Base-by-base conservation (phyloP, 306 rosid species). In the Gastrolobium bilobum region DNA sequence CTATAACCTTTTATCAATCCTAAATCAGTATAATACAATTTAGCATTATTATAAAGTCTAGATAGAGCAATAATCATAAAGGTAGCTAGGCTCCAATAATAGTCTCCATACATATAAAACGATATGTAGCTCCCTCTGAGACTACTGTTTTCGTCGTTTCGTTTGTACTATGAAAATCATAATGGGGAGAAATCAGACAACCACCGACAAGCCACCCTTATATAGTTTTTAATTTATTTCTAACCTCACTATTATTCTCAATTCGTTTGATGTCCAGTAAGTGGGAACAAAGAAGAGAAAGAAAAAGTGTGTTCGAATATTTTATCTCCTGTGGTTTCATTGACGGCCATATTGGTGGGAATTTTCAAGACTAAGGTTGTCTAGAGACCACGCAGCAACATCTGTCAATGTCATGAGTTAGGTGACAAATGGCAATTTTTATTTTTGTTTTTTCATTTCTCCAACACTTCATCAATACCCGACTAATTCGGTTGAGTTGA, bases 131-230 rank as follows among this genome's bases (percentile, higher is more conserved):
- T 54, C 13, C 67, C 14, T 57, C 26, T 47, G 73, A 62, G 31
- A 66, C 46, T 30, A 80, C 11, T 3, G 57, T 31, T 52, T 11
- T 42, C 8, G 35, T 44, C 70, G 42, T 44, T 73, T 81, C 31
- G 62, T 33, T 75, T 68, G 84, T 83, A 78, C 88, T 52, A 85
- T 78, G 89, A 83, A 83, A 85, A 85, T 83, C 83, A 26, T 29
- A 26, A 80, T 47, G 79, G 79, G 79, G 63, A 66, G 83, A 75
- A 79, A 76, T 64, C 84, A 40, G 68, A 69, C 64, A 47, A 60
- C 83, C 81, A 50, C 66, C 53, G 59, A 74, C 76, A 5, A 61
- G 6, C 79, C 71, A 44, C 76, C 9, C 37, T 60, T 51, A 35
- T 39, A 40, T 50, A 4, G 39, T 76, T 66, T 70, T 69, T 48